Evolutionary conservation across 2,329 filamentous ascomycete species (phyloP).

Genomic region (Drechslerella stenobrocha): DNA sequence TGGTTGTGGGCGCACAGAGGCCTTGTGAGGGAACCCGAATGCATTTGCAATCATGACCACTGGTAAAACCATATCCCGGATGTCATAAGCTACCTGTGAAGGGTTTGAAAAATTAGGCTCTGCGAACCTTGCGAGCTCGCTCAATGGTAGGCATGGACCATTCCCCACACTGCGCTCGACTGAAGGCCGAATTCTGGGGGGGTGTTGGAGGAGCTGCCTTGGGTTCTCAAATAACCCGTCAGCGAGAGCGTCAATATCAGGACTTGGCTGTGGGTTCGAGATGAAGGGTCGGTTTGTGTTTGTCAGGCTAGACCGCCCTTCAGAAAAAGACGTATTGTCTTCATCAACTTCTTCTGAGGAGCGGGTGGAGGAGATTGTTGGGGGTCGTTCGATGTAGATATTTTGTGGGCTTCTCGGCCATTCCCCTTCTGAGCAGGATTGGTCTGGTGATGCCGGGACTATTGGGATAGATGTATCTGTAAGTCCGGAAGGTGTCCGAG

Average conservation of each 20-base stretch:
- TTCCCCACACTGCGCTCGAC: constrained; percentile 5
- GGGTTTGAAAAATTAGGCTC: constrained; percentile 31
- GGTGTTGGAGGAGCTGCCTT: constrained; percentile 12
- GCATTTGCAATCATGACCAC: constrained; percentile 39
- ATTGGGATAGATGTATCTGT: not conserved
- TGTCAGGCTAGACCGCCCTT: constrained; percentile 10
- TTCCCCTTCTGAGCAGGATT: constrained; percentile 1
- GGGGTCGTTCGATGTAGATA: not conserved
- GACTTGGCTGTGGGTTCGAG: constrained; percentile 8
- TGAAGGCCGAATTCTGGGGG: constrained; percentile 8
- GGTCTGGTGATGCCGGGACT: constrained; percentile 5
- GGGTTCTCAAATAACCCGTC: constrained; percentile 37
- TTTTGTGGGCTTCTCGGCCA: constrained; percentile 15
- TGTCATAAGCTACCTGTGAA: constrained; percentile 25
- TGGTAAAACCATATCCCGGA: constrained; percentile 42
- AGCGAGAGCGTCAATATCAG: not conserved
- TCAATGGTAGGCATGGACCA: constrained; percentile 17
- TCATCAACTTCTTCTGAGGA: constrained; percentile 10
- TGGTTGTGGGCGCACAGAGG: constrained; percentile 13
- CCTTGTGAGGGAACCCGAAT: constrained; percentile 31
- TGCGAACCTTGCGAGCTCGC: constrained; percentile 28
- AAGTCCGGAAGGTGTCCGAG: constrained; percentile 24
- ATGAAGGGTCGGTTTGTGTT: constrained; percentile 7
- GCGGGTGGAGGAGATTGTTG: constrained; percentile 10
- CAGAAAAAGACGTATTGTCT: constrained; percentile 9